Percentiles rank a stretch among this genome's conserved stretches.
Conservation (phyloP, 129 eudicot species). For the carrot (Daucus carota) region DNA sequence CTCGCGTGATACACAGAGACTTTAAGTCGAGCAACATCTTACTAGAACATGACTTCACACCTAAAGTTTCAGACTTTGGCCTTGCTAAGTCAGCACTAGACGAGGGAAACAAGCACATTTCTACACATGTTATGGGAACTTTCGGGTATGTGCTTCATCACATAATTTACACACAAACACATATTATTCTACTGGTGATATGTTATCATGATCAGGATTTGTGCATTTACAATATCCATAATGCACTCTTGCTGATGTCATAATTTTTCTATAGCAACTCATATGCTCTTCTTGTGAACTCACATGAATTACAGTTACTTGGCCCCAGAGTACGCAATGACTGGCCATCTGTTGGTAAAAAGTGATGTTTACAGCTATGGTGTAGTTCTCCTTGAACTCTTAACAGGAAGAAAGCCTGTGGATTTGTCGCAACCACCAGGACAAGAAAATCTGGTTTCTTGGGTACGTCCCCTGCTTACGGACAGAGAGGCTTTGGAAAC, state of each 20-base stretch:
- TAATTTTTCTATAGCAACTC: not conserved
- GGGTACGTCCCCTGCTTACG: slow-evolving; percentile 90
- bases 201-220: not conserved
- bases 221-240: not conserved
- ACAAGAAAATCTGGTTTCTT: slow-evolving; percentile 86
- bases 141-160: slow-evolving; percentile 53
- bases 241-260: not conserved
- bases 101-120: slow-evolving; percentile 70
- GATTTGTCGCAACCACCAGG: slow-evolving; percentile 89
- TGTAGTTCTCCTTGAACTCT: slow-evolving; percentile 90
- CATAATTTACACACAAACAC: no score
- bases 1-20: slow-evolving; percentile 96
- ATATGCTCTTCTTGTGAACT: not conserved
- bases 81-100: slow-evolving; percentile 83
- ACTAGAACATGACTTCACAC: slow-evolving; percentile 83
- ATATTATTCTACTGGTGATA: not conserved
- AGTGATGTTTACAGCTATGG: slow-evolving; percentile 99
- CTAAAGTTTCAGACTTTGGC: slow-evolving; percentile 97
- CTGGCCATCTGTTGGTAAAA: slow-evolving; percentile 92
- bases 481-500: slow-evolving; percentile 49
- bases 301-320: slow-evolving; percentile 45
- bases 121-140: slow-evolving; percentile 98
- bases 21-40: slow-evolving; percentile 94
- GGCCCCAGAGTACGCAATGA: slow-evolving; percentile 99
- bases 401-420: slow-evolving; percentile 89